Percentiles rank a stretch among this genome's conserved stretches.
phyloP scores from a whole-genome alignment of 169 alveolate species.

The Amoebophrya sp. region DNA sequence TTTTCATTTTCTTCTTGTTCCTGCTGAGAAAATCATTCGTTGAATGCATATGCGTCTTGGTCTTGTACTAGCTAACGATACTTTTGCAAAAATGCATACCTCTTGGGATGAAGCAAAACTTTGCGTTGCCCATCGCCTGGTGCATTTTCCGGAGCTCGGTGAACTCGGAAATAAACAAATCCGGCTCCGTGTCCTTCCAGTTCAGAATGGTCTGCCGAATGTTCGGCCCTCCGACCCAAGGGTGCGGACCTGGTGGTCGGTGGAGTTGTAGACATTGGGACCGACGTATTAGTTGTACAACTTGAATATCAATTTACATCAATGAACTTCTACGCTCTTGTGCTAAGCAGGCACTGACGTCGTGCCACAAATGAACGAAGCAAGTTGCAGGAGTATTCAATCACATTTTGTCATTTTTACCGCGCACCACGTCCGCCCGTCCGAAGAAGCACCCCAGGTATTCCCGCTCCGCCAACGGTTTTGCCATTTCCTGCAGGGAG shows the following conservation, averaged over 20 bases:
- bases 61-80: background rate
- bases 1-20: too few relatives aligned
- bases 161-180: background rate
- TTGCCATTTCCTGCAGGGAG: slow-evolving; percentile 17
- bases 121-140: background rate
- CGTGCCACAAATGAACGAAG: too few relatives aligned
- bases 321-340: too few relatives aligned
- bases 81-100: background rate
- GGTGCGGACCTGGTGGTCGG: background rate
- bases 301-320: too few relatives aligned
- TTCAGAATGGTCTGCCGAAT: background rate
- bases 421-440: background rate
- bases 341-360: too few relatives aligned
- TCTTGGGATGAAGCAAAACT: background rate
- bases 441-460: slow-evolving; percentile 17
- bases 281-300: background rate
- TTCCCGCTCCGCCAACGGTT: slow-evolving; percentile 18
- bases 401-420: too few relatives aligned
- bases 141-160: slow-evolving; percentile 23
- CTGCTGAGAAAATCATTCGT: too few relatives aligned
- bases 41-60: too few relatives aligned
- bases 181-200: background rate
- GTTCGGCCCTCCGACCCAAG: background rate
- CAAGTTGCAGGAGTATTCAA: too few relatives aligned
- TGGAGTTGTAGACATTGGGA: background rate